phyloP scores from a whole-genome alignment of 2,329 filamentous ascomycete species.

The Colletotrichum aenigma region DNA sequence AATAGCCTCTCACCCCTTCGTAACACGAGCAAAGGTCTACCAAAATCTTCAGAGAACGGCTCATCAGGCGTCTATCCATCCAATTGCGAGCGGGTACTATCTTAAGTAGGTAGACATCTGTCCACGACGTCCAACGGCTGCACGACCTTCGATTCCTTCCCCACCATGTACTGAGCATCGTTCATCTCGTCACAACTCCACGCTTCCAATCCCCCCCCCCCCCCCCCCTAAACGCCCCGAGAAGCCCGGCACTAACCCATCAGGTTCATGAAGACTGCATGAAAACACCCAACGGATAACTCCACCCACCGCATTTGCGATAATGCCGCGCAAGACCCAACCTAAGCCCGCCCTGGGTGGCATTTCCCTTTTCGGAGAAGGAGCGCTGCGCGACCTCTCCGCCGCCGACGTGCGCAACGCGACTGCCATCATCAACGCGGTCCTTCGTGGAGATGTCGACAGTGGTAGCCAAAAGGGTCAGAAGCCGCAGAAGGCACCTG shows the following conservation, averaged over 20 bases:
- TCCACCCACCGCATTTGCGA: neutral
- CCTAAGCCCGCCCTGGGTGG: neutral
- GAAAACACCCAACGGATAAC: neutral
- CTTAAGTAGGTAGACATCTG: neutral
- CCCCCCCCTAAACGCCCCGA: no score
- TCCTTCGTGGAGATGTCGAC: neutral
- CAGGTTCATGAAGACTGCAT: neutral
- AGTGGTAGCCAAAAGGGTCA: neutral
- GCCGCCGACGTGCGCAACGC: neutral
- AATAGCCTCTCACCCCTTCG: neutral
- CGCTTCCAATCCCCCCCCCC: neutral
- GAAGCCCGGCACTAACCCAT: no score
- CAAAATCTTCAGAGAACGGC: neutral
- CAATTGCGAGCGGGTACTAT: neutral
- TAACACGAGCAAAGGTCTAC: neutral
- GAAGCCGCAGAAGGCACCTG: neutral
- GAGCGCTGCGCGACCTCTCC: neutral
- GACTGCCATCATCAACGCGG: neutral
- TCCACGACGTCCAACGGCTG: fast-evolving
- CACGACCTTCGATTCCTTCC: neutral
- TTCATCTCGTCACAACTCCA: neutral
- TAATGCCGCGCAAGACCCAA: neutral
- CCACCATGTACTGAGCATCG: no score
- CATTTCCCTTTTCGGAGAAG: neutral
- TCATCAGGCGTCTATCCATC: neutral